Evolutionary conservation across 78 protist species (phyloP).

Genomic region (Dictyostelium intermedium): DNA sequence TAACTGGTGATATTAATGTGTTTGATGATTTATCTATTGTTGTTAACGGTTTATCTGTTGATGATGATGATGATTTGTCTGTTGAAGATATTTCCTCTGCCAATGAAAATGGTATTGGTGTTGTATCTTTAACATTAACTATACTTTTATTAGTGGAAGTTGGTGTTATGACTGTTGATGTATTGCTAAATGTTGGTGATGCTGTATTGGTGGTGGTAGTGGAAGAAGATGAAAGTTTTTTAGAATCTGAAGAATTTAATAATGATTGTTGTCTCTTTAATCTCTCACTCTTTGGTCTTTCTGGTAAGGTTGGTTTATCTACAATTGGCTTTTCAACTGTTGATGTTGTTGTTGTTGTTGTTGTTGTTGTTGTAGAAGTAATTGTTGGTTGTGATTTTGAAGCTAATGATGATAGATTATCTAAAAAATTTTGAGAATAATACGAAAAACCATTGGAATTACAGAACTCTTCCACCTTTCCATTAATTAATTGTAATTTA

Average conservation of each 20-base stretch:
- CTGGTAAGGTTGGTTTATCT: not conserved
- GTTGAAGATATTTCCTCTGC: not conserved
- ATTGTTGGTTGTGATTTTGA: not conserved
- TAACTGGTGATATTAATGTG: not conserved
- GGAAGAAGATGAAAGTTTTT: not conserved
- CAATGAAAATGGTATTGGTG: not conserved
- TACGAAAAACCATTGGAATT: not conserved
- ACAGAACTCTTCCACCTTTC: slow-evolving; percentile 16
- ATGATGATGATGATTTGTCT: not conserved
- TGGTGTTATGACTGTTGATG: not conserved
- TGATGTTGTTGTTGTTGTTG: not conserved
- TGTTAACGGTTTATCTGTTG: not conserved
- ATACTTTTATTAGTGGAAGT: not conserved
- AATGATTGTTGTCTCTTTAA: not conserved
- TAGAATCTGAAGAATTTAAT: not conserved
- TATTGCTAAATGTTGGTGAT: not conserved
- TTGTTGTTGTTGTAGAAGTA: not conserved
- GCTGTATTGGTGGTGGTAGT: not conserved
- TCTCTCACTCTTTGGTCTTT: slow-evolving; percentile 8
- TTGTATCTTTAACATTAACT: not conserved
- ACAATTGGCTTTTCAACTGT: not conserved
- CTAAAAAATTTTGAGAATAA: not conserved
- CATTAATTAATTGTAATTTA: not conserved
- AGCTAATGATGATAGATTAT: not conserved
- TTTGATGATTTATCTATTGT: not conserved